Evolutionary conservation across 192 early-diverging fungal species (phyloP).

Genomic region (Coemansia javaensis): DNA sequence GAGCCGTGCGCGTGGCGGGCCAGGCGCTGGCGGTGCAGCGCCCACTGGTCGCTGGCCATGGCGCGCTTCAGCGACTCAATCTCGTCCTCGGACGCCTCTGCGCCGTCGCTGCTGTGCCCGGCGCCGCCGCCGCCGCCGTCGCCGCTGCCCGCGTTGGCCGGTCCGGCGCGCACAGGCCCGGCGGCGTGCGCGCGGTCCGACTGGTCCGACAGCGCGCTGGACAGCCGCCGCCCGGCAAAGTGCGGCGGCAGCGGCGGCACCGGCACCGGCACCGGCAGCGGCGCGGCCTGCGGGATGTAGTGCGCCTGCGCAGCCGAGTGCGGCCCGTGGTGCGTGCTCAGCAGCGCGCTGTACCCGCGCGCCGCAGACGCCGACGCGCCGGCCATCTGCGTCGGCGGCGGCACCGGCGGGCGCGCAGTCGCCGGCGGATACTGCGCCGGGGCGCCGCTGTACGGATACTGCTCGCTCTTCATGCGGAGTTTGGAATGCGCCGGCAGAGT

Average conservation of each 20-base stretch:
- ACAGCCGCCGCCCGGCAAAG: conserved; percentile 15
- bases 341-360: conserved; percentile 14
- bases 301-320: conserved; percentile 13
- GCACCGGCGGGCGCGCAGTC: conserved; percentile 3
- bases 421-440: conserved; percentile 14
- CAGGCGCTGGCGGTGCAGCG: conserved; percentile 34
- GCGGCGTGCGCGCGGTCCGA: conserved; percentile 23
- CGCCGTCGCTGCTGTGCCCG: conserved; percentile 12
- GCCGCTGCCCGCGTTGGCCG: conserved; percentile 2
- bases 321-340: conserved; percentile 24
- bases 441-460: conserved; percentile 22
- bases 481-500: no score
- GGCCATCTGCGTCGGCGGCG: conserved; percentile 9
- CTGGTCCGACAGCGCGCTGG: conserved; percentile 32
- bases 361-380: conserved; percentile 18
- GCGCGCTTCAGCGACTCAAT: conserved; percentile 44
- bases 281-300: conserved; percentile 4
- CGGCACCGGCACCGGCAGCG: conserved; percentile 1
- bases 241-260: conserved; percentile 11
- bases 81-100: conserved; percentile 42
- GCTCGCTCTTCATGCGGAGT: conserved; percentile 15
- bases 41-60: conserved; percentile 45
- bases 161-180: conserved; percentile 10
- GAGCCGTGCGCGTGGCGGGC: conserved; percentile 9
- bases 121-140: background rate